phyloP scores from a whole-genome alignment of 2,329 filamentous ascomycete genomes.

The Botrytis cinerea region DNA sequence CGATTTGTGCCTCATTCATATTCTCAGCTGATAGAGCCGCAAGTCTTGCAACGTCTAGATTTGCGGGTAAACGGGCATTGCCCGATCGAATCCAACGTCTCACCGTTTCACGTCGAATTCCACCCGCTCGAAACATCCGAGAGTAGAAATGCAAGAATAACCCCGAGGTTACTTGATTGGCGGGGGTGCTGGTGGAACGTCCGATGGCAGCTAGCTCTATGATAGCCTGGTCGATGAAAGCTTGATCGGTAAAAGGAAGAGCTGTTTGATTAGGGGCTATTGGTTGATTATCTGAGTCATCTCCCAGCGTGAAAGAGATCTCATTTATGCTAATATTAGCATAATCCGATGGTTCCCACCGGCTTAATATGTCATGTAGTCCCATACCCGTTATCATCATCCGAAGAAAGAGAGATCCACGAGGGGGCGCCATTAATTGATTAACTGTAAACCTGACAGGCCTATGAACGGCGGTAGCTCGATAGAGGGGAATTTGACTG shows the following conservation, averaged over 20 bases:
- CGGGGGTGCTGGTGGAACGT: background rate
- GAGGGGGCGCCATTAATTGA: background rate
- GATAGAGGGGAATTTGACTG: background rate
- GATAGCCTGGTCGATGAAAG: background rate
- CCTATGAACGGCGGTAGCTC: background rate
- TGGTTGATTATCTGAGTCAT: background rate
- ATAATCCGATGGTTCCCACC: background rate
- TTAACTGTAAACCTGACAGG: background rate
- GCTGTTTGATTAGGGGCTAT: background rate
- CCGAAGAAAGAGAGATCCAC: background rate
- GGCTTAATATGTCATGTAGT: background rate
- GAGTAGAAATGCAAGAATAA: background rate
- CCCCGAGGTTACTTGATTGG: background rate
- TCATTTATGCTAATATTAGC: background rate
- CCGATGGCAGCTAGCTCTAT: background rate
- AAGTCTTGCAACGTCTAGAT: background rate
- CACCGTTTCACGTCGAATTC: background rate
- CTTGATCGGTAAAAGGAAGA: background rate
- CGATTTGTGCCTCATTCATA: background rate
- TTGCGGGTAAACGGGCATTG: background rate
- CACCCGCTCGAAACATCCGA: background rate
- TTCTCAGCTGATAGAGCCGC: background rate
- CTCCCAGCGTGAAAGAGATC: background rate
- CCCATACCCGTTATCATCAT: background rate
- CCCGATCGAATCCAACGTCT: background rate